Evolutionary conservation across 2,329 filamentous ascomycete genomes (phyloP).

Genomic region (Cladobotryum protrusum): DNA sequence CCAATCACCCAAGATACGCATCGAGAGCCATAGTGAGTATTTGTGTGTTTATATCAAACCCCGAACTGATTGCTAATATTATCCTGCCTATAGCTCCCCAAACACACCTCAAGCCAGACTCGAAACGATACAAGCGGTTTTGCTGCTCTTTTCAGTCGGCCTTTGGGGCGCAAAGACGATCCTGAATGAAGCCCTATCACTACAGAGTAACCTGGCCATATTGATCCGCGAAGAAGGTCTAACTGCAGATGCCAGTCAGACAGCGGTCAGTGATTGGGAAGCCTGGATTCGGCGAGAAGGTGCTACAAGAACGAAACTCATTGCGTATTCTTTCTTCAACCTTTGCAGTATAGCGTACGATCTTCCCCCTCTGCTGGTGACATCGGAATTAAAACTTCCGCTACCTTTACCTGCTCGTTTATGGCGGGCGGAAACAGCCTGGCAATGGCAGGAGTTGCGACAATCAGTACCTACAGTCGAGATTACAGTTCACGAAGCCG

Average conservation of each 20-base stretch:
- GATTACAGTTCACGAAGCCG: conserved; percentile 50
- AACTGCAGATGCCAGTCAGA: conserved; percentile 41
- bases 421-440: conserved; percentile 51
- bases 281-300: conserved; percentile 54
- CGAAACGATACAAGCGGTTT: conserved; percentile 59
- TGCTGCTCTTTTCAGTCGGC: conserved; percentile 54
- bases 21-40: conserved; percentile 52
- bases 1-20: conserved; percentile 53
- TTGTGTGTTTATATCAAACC: background rate
- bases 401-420: conserved; percentile 50
- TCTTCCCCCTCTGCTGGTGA: conserved; percentile 51
- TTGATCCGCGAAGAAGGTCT: conserved; percentile 55
- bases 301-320: conserved; percentile 51
- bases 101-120: conserved; percentile 55
- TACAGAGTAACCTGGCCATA: conserved; percentile 53
- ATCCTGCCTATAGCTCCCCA: conserved; percentile 37
- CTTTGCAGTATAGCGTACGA: conserved; percentile 57
- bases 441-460: conserved; percentile 55
- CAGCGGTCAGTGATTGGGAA: conserved; percentile 47
- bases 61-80: background rate
- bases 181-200: conserved; percentile 51
- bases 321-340: conserved; percentile 58
- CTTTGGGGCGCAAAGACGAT: conserved; percentile 57
- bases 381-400: conserved; percentile 50
- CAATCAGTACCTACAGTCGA: conserved; percentile 45